phyloP scores from a whole-genome alignment of 1,284 basidiomycete species.

The Limonomyces culmigenus region DNA sequence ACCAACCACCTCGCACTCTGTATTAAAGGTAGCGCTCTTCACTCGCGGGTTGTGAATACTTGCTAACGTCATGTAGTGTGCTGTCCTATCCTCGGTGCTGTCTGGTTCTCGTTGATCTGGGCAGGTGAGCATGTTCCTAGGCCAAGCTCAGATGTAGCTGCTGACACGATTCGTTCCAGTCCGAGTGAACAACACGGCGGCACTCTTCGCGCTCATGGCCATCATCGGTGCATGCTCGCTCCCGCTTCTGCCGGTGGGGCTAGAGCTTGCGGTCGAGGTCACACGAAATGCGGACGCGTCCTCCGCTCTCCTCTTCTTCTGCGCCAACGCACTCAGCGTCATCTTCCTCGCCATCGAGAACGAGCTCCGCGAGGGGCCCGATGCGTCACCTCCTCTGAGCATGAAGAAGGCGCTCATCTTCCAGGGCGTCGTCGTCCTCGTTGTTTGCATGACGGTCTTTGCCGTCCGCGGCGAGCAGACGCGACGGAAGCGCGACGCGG shows the following conservation, averaged over 20 bases:
- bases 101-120: slow-evolving; percentile 65
- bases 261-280: slow-evolving; percentile 63
- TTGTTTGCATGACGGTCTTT: slow-evolving; percentile 22
- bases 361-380: slow-evolving; percentile 39
- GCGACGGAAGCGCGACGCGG: slow-evolving; percentile 39
- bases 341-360: slow-evolving; percentile 50
- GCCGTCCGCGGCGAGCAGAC: slow-evolving; percentile 38
- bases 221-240: slow-evolving; percentile 48
- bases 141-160: not conserved
- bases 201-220: slow-evolving; percentile 45
- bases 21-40: too few relatives aligned
- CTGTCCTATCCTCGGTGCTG: slow-evolving; percentile 37
- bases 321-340: slow-evolving; percentile 46
- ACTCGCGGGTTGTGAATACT: too few relatives aligned
- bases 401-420: slow-evolving; percentile 51
- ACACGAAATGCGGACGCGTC: slow-evolving; percentile 64
- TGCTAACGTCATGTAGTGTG: too few relatives aligned
- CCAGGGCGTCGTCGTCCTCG: slow-evolving; percentile 30
- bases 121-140: slow-evolving; percentile 30
- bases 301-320: slow-evolving; percentile 57
- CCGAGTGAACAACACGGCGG: slow-evolving; percentile 35
- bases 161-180: slow-evolving; percentile 20
- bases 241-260: slow-evolving; percentile 51
- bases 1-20: slow-evolving; percentile 49
- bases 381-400: slow-evolving; percentile 48